Conservation (phyloP, 1,139 yeast genomes). For the Kurtzmaniella quercitrusa region DNA sequence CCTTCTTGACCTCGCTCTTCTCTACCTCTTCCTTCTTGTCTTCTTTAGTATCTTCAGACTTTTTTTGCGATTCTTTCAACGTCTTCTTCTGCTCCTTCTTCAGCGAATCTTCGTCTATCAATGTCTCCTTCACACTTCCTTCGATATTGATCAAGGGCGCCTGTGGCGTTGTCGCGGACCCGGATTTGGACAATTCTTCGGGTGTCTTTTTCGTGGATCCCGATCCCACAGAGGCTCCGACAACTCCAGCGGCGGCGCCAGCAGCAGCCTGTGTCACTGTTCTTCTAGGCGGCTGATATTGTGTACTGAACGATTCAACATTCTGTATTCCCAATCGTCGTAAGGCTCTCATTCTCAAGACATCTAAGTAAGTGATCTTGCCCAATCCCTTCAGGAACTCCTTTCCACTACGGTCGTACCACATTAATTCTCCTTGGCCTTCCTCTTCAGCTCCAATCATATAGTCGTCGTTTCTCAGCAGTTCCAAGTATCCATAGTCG, state of each 20-base stretch:
- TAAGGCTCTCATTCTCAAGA: slow-evolving; percentile 47
- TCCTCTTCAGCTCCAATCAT: slow-evolving; percentile 49
- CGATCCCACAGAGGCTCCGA: slow-evolving; percentile 6
- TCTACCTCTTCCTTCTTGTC: slow-evolving; percentile 5
- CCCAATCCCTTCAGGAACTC: slow-evolving; percentile 33
- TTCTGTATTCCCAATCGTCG: slow-evolving; percentile 36
- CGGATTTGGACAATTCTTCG: slow-evolving; percentile 4
- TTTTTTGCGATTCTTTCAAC: slow-evolving; percentile 7
- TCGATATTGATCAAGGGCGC: slow-evolving; percentile 31
- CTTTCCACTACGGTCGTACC: slow-evolving; percentile 30
- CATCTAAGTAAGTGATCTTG: slow-evolving; percentile 46
- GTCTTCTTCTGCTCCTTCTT: slow-evolving; percentile 6
- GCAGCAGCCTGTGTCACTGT: slow-evolving; percentile 19
- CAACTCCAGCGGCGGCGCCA: slow-evolving; percentile 12
- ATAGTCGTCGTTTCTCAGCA: slow-evolving; percentile 41
- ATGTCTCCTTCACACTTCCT: slow-evolving; percentile 33
- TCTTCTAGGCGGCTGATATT: slow-evolving; percentile 35
- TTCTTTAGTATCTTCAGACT: slow-evolving; percentile 7
- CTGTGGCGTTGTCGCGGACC: slow-evolving; percentile 10
- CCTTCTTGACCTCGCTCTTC: slow-evolving; percentile 3
- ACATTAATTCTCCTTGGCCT: slow-evolving; percentile 39
- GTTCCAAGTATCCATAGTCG: slow-evolving; percentile 27
- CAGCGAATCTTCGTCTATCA: slow-evolving; percentile 27
- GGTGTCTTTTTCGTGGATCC: slow-evolving; percentile 13
- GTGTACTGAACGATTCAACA: slow-evolving; percentile 33